These are phyloP conservation scores for Phytophthora tubulina DNA, from an alignment of 352 stramenopile genomes.

Conservation along the genomic window DNA sequence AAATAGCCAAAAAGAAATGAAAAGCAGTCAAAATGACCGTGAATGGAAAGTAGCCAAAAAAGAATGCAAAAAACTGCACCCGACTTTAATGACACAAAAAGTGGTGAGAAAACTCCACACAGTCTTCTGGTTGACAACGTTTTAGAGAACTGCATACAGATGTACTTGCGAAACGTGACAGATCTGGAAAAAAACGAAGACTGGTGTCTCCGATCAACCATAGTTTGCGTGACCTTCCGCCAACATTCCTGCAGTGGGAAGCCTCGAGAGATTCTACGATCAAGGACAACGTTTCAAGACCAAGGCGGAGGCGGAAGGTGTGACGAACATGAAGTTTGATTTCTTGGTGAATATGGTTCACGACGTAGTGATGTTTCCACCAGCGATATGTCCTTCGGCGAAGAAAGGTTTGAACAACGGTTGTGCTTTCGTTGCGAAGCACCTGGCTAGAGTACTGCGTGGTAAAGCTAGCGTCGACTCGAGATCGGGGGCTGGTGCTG, in stretches of 20 bases:
- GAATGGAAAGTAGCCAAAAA: no score
- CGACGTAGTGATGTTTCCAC: conserved; percentile 24
- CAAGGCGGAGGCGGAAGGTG: conserved; percentile 30
- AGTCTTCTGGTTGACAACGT: conserved; percentile 33
- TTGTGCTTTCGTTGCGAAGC: conserved; percentile 34
- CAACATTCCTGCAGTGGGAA: conserved; percentile 43
- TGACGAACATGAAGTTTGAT: conserved; percentile 46
- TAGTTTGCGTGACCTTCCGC: conserved; percentile 39
- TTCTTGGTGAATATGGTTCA: conserved; percentile 42
- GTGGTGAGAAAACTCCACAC: conserved; percentile 25
- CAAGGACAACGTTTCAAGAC: conserved; percentile 36
- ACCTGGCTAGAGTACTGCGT: conserved; percentile 22
- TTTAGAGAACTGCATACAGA: conserved; percentile 21
- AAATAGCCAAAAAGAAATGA: no score
- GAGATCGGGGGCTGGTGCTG: background rate
- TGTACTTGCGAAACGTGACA: conserved; percentile 20
- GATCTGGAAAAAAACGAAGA: conserved; percentile 3
- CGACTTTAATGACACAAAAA: background rate
- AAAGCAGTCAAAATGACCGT: no score
- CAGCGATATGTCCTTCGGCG: conserved; percentile 28
- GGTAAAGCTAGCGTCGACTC: background rate
- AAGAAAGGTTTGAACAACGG: conserved; percentile 27
- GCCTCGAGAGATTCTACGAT: conserved; percentile 39
- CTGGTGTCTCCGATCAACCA: conserved; percentile 43
- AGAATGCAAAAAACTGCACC: no score